Conservation (phyloP, 1,284 basidiomycete species). For the Cryptococcus sp. region DNA sequence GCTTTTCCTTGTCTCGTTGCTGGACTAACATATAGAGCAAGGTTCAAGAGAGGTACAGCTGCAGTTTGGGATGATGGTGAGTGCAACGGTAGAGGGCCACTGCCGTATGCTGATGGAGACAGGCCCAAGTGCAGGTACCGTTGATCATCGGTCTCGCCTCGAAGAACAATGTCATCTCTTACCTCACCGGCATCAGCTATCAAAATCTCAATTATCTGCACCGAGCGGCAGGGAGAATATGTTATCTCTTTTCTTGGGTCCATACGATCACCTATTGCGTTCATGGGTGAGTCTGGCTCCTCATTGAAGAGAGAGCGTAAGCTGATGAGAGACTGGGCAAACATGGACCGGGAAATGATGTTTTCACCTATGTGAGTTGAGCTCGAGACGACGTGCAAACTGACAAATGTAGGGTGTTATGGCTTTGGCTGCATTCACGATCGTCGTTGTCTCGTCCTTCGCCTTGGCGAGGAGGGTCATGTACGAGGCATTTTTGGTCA, state of each 20-base stretch:
- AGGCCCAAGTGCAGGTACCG: conserved; percentile 50
- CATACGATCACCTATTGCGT: conserved; percentile 24
- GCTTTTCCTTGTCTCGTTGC: neutral
- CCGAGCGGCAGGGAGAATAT: conserved; percentile 30
- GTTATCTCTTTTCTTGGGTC: conserved; percentile 29
- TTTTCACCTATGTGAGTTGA: conserved; percentile 4
- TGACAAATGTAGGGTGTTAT: conserved; percentile 36
- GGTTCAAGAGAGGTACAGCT: neutral
- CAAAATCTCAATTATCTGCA: conserved; percentile 51
- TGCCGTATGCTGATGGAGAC: neutral
- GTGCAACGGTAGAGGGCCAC: neutral
- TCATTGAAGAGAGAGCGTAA: neutral
- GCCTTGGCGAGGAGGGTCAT: conserved; percentile 45
- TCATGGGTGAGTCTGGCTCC: conserved; percentile 2
- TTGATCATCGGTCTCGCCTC: conserved; percentile 60
- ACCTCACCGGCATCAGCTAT: conserved; percentile 57
- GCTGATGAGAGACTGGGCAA: conserved; percentile 6
- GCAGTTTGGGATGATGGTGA: conserved; percentile 4
- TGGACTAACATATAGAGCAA: neutral
- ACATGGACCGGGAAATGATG: conserved; percentile 4
- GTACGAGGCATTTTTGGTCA: conserved; percentile 53
- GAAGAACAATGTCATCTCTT: conserved; percentile 59
- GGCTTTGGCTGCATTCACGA: conserved; percentile 46
- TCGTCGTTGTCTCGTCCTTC: conserved; percentile 48
- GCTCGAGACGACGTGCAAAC: neutral